Evolutionary conservation across 306 rosid species (phyloP).

Genomic region (Ziziphus jujuba): DNA sequence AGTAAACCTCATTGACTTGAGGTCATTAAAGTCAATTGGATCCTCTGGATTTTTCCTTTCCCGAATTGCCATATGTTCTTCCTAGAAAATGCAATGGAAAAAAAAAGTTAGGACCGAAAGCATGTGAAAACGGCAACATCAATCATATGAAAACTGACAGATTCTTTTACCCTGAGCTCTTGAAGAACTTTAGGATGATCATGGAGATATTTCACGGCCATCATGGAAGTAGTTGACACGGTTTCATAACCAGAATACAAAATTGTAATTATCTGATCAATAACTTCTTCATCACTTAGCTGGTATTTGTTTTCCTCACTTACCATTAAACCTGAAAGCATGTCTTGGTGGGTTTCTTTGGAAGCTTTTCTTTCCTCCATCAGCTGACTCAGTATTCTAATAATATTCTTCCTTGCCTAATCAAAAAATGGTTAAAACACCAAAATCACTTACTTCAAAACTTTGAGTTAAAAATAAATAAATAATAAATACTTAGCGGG

Average conservation of each 20-base stretch:
- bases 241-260: slow-evolving; percentile 96
- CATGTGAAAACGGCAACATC: not conserved
- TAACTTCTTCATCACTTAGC: slow-evolving; percentile 74
- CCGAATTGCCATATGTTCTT: slow-evolving; percentile 83
- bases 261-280: slow-evolving; percentile 75
- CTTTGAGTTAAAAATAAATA: not conserved
- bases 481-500: too few species aligned
- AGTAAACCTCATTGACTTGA: slow-evolving; percentile 84
- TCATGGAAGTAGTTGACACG: slow-evolving; percentile 98
- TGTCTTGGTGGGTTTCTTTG: slow-evolving; percentile 52
- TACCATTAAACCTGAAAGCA: slow-evolving; percentile 68
- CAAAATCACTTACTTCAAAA: not conserved
- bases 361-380: slow-evolving; percentile 69
- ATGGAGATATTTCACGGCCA: slow-evolving; percentile 92
- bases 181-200: slow-evolving; percentile 87
- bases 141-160: not conserved
- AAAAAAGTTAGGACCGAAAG: slow-evolving; percentile 18
- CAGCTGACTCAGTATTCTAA: slow-evolving; percentile 53
- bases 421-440: slow-evolving; percentile 9
- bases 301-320: slow-evolving; percentile 56
- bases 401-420: slow-evolving; percentile 87
- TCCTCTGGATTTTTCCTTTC: slow-evolving; percentile 64
- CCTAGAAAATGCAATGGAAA: slow-evolving; percentile 40
- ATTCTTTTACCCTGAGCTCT: slow-evolving; percentile 74
- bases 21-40: slow-evolving; percentile 65